A percentile compares a stretch with the other conserved stretches of the same genome.
Conservation (phyloP, 495 filamentous ascomycete genomes). For the Tetracladium setigerum region DNA sequence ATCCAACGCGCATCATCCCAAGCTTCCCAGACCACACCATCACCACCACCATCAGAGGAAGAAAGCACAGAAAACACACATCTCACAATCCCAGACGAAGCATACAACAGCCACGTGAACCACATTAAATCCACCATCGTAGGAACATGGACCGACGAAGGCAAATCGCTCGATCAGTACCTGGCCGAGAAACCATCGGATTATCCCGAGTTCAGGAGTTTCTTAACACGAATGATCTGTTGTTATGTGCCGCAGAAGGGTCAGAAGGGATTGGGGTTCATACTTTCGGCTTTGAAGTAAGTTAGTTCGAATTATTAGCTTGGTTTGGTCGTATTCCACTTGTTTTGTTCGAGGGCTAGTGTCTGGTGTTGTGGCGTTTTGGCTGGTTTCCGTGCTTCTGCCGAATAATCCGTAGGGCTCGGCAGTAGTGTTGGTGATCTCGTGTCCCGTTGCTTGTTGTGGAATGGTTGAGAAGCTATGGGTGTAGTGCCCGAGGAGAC, state of each 20-base stretch:
- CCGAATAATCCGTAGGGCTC: neutral
- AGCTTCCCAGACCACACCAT: conserved; percentile 18
- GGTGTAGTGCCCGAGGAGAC: neutral
- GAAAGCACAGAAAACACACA: conserved; percentile 23
- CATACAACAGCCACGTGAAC: conserved; percentile 14
- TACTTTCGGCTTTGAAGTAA: conserved; percentile 49
- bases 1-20: conserved; percentile 21
- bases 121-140: conserved; percentile 10
- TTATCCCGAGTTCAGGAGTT: conserved; percentile 36
- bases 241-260: conserved; percentile 38
- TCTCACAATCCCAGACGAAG: conserved; percentile 9
- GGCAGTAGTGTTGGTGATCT: neutral
- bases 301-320: conserved; percentile 13
- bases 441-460: neutral
- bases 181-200: conserved; percentile 42
- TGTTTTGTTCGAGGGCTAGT: neutral
- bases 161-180: conserved; percentile 28
- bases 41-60: too few species aligned
- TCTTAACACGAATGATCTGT: conserved; percentile 36
- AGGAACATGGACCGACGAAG: conserved; percentile 4
- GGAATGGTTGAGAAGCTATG: neutral
- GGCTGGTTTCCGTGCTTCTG: too few species aligned
- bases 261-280: conserved; percentile 39
- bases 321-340: too few species aligned
- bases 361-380: neutral